Evolutionary conservation across 495 filamentous ascomycete species (phyloP), one percentile per base, ranked within the genome.

Genomic region (Penicillium waksmanii): DNA sequence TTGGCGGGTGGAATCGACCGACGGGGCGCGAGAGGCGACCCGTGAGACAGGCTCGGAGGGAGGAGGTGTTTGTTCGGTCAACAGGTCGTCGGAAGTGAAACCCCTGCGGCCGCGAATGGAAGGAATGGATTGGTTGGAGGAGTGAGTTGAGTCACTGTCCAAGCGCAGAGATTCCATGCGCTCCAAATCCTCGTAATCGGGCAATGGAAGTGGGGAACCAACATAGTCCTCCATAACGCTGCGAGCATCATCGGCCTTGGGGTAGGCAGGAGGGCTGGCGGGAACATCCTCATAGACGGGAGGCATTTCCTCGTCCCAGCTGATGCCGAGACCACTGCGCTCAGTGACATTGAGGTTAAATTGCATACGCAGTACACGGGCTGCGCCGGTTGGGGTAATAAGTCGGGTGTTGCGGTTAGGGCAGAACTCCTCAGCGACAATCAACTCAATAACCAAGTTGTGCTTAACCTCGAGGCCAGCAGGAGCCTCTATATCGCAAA

Each of bases 241-340:
- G 55, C 55, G 53, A 15, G 56, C 51, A 18, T 70, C 77, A 25
- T 77, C 71, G 27, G 81, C 65, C 57, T 69, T 75, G n/a, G 69
- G 71, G 67, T 98, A 98, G 2, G 82, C 83, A 0, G 95, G 95
- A 34, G 95, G 95, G 47, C 89, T 91, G 8, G 85, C 87, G 0
- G 94, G 93, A 27, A 99, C 92, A 68, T 98, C 91, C 76, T 95
- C 90, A 68, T 99, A 99, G 66, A 94, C 85, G 0, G 95, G 95
- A 36, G 95, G 95, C 72, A 89, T 85, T 75, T 99, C 95, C 73
- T 97, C 92, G 57, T 99, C 95, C 95, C 95, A 99, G 67, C 87
- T 90, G 67, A 99, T 94, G 3, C 95, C 95, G 53, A 98, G 80
- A 2, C 96, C 95, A 17, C 83, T 83, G 36, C 93, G 83, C 70